Conservation (phyloP, 495 filamentous ascomycete genomes). For the Gamarada debralockiae region DNA sequence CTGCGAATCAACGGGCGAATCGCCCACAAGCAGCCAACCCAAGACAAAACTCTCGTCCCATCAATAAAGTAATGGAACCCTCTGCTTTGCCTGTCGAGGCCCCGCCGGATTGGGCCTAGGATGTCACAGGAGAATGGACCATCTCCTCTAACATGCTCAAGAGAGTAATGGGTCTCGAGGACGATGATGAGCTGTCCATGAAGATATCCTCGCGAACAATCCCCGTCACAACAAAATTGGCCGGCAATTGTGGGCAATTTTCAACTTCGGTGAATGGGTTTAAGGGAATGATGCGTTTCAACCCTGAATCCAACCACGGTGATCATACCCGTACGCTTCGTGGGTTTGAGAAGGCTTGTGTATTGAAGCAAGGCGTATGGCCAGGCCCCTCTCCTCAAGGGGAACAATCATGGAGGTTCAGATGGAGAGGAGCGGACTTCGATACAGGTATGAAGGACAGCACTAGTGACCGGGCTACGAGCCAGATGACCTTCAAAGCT, state of each 20-base stretch:
- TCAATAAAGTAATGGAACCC: neutral
- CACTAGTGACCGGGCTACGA: too few species aligned
- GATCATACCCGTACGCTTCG: neutral
- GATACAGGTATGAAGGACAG: too few species aligned
- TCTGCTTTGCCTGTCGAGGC: neutral
- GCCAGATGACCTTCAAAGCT: too few species aligned
- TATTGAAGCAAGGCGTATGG: neutral
- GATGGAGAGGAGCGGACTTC: neutral
- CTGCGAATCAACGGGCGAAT: neutral
- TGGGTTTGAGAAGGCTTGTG: neutral
- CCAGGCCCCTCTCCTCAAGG: neutral
- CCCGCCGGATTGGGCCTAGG: neutral
- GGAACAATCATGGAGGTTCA: neutral
- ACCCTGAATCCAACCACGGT: neutral
- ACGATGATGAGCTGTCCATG: neutral
- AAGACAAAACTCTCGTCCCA: neutral
- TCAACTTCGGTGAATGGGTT: too few species aligned
- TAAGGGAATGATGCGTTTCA: neutral
- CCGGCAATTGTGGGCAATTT: neutral
- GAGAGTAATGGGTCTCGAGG: neutral
- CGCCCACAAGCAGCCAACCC: neutral
- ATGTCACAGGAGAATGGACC: slow-evolving; percentile 1
- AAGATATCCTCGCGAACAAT: neutral
- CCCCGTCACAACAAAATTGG: neutral
- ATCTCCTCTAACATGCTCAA: neutral